phyloP scores from a whole-genome alignment of 225 moss, liverwort and hornwort species.

The Asterella californica region DNA sequence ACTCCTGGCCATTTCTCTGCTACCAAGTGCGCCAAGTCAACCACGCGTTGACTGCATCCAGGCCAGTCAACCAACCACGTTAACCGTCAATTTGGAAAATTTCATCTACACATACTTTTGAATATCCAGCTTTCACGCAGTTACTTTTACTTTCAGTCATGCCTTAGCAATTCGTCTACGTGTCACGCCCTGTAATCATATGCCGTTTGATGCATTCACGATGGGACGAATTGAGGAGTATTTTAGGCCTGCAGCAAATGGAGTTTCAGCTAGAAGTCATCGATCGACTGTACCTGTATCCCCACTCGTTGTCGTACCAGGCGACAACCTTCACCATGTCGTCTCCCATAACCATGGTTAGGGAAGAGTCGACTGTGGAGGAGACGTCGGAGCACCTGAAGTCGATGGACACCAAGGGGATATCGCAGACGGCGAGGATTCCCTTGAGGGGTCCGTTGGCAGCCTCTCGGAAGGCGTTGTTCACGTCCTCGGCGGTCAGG shows the following conservation, averaged over 20 bases:
- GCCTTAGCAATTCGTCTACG: too few species aligned
- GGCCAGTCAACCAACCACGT: neutral
- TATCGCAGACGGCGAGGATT: conserved; percentile 52
- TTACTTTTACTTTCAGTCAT: too few species aligned
- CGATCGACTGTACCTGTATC: conserved; percentile 41
- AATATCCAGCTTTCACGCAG: too few species aligned
- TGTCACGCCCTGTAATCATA: too few species aligned
- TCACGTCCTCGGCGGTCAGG: conserved; percentile 47
- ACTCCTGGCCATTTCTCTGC: conserved; percentile 45
- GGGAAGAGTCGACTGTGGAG: conserved; percentile 52
- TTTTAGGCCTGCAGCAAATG: neutral
- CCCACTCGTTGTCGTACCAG: conserved; percentile 67
- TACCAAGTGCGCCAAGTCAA: conserved; percentile 51
- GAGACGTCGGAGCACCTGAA: conserved; percentile 58
- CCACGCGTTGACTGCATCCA: conserved; percentile 48
- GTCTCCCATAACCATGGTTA: conserved; percentile 64
- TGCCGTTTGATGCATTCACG: too few species aligned
- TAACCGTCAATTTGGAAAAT: neutral
- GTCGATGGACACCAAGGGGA: conserved; percentile 51
- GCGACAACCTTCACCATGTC: conserved; percentile 63
- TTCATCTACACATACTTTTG: too few species aligned
- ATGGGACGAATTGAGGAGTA: neutral
- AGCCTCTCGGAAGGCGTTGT: conserved; percentile 48
- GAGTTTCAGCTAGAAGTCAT: neutral
- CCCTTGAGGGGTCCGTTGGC: conserved; percentile 43